Base-by-base conservation (phyloP, 805 yeast genomes). In the Diddensiella santjacobensis region DNA sequence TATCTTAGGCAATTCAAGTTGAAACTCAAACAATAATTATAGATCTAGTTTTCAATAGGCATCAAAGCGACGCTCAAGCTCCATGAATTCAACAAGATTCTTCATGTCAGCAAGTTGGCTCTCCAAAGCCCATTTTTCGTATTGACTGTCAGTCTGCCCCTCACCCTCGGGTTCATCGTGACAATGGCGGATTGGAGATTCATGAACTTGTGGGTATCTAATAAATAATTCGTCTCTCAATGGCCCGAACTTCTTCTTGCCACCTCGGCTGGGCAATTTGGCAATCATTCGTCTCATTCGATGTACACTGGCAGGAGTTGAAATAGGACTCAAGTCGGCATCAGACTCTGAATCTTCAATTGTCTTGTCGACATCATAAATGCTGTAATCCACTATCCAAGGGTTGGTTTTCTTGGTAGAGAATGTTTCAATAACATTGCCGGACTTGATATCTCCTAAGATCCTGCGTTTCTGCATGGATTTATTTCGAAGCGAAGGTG, bases 1-100 rank as follows among this genome's bases (percentile, higher is more conserved):
- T 56, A 57, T 35, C 50, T 58, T 10, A 45, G 58, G n/a, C 42
- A 50, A 37, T 43, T 38, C 37, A 57, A 53, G 45, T 18, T 49
- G 30, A 29, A 49, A 33, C 20, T 38, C 8, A 11, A 15, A 5
- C 8, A 38, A 20, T 20, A 42, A 3, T 47, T 30, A 23, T 33
- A n/a, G n/a, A n/a, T n/a, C n/a, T n/a, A n/a, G n/a, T n/a, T n/a
- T n/a, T 23, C 24, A 43, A 23, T 22, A 49, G n/a, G 45, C 44
- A 17, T 38, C 22, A 38, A 49, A 56, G 31, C 43, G 22, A 17
- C 48, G 42, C 40, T 56, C 59, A 31, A 56, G 43, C 43, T 56
- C 58, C 44, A 56, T 30, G 35, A 56, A 56, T n/a, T 52, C 48
- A 3, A 54, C 52, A 10, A 54, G 35, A 11, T 23, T 42, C 24